Evolutionary conservation across 2,329 filamentous ascomycete species (phyloP).

Genomic region (Fusarium sp.): DNA sequence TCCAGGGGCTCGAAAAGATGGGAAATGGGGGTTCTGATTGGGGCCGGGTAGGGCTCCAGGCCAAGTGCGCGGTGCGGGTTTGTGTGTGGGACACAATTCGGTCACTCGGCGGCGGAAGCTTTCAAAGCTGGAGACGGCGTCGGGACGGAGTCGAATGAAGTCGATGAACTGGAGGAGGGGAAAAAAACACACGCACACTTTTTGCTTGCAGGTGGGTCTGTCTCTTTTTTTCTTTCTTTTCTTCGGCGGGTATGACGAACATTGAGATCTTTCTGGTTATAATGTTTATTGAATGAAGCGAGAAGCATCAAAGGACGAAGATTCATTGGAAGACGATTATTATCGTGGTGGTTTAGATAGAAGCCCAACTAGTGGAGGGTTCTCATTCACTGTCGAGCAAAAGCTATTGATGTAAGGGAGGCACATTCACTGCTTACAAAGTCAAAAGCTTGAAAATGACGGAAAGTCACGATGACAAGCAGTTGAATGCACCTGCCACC

Average conservation of each 20-base stretch:
- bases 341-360: background rate
- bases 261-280: background rate
- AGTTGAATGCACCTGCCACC: conserved; percentile 4
- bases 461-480: conserved; percentile 10
- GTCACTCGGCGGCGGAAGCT: conserved; percentile 33
- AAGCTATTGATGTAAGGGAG: background rate
- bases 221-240: background rate
- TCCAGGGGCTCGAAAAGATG: conserved; percentile 38
- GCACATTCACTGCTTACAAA: conserved; percentile 6
- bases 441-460: background rate
- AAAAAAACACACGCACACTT: conserved; percentile 27
- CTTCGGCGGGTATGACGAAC: background rate
- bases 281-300: background rate
- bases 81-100: conserved; percentile 41
- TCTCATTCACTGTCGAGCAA: background rate
- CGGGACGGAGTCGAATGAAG: conserved; percentile 37
- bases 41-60: conserved; percentile 42
- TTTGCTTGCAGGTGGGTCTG: conserved; percentile 10
- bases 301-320: background rate
- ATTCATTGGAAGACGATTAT: background rate
- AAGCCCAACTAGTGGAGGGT: background rate
- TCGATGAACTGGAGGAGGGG: conserved; percentile 1
- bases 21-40: conserved; percentile 38
- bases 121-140: conserved; percentile 33
- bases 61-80: conserved; percentile 20